Evolutionary conservation across 129 eudicot species (phyloP), one percentile per base, ranked within the genome.

Genomic region (Smallanthus sonchifolius): DNA sequence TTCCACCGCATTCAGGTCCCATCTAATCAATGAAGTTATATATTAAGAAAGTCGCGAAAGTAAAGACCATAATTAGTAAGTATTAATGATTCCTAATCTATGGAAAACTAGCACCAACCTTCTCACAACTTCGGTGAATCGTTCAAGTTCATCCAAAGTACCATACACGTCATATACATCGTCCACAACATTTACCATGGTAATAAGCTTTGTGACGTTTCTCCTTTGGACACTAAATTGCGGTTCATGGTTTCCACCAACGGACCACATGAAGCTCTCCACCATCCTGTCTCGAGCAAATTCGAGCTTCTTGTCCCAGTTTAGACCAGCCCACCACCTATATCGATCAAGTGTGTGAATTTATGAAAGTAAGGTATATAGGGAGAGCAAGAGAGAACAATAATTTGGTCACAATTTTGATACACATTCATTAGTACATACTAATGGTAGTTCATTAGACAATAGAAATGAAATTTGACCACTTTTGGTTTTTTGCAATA

Each of bases 1-100:
- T 30, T 87, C 93, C 35, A 80, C 24, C 24, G 77, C 75, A 11
- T 80, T 75, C n/a, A 80, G 52, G 49, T 85, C 93, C 93, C 93
- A 87, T 74, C 89, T 87, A 59, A 55, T 43, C 17, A 11, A 37
- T 10, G 15, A 0, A 47, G 16, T 4, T 57, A 39, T 54, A 67
- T 6, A 39, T 56, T 51, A 49, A 2, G 10, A 6, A 48, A 6
- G 3, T 24, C 2, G 4, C 2, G 35, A 20, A 10, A 47, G 39
- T 10, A 36, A 56, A 34, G 42, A 67, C 2, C 14, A 4, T 8
- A 32, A 30, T 10, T 47, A 64, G 2, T 3, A 15, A 44, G 55
- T 37, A 55, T 39, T 4, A 16, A 7, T 42, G 1, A 24, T 0
- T 24, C 61, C 20, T n/a, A 62, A 8, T 45, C 7, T 2, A 34